These are phyloP conservation scores for Phialocephala subalpina DNA, from an alignment of 2,329 filamentous ascomycete genomes.

Conservation along the genomic window DNA sequence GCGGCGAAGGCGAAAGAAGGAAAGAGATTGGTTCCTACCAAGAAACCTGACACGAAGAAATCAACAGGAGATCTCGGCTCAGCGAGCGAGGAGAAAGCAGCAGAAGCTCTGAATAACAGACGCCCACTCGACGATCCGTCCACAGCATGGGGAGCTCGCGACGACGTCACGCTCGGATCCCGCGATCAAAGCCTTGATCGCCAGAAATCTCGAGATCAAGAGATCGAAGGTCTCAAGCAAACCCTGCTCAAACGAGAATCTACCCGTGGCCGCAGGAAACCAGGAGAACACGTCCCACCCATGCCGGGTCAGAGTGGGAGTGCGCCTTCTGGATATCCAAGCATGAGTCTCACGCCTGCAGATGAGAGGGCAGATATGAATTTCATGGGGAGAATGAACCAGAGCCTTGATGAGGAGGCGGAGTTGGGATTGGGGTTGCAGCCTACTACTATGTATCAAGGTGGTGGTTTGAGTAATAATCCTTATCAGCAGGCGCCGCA, in stretches of 20 bases:
- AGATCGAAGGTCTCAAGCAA: constrained; percentile 35
- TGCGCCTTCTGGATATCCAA: constrained; percentile 9
- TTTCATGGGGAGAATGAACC: background rate
- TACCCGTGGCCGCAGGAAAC: constrained; percentile 40
- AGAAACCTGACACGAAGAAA: constrained; percentile 20
- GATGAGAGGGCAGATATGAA: background rate
- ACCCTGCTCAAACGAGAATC: constrained; percentile 40
- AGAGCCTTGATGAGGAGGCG: constrained; percentile 37
- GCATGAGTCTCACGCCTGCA: constrained; percentile 30
- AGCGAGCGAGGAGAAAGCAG: constrained; percentile 48
- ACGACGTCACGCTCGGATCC: constrained; percentile 30
- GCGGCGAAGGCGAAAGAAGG: constrained; percentile 68
- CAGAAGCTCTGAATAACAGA: constrained; percentile 48
- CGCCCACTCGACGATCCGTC: constrained; percentile 35
- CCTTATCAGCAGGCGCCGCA: constrained; percentile 13
- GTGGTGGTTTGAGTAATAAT: constrained; percentile 9
- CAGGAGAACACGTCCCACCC: constrained; percentile 37
- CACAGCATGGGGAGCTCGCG: constrained; percentile 42
- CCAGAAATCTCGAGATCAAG: constrained; percentile 23
- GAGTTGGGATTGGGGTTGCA: constrained; percentile 27
- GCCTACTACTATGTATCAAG: background rate
- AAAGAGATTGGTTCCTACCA: constrained; percentile 67
- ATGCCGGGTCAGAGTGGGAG: background rate
- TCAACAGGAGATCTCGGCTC: constrained; percentile 29
- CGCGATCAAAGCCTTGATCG: constrained; percentile 19